Base-by-base conservation (phyloP, 768 basidiomycete species). In the Tremella yokohamensis region DNA sequence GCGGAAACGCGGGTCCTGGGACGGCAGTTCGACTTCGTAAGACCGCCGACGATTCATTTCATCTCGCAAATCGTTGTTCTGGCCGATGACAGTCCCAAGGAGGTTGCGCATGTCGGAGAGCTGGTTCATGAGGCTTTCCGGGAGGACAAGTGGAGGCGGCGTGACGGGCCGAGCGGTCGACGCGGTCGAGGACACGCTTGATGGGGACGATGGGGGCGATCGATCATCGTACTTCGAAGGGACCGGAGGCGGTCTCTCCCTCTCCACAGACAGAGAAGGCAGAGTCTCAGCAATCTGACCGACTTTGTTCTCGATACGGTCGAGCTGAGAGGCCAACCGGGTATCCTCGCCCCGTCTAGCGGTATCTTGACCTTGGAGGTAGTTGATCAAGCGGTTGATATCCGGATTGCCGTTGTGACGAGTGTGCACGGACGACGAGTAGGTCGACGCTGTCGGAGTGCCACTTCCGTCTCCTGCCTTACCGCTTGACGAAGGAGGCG, bases 221-320 rank as follows among this genome's bases (percentile, higher is more conserved):
- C 40, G 29, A 51, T 63, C 56, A 20, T 56, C 56, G 20, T 60
- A 54, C 39, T 70, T 68, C 9, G 64, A 52, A 16, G 69, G 68
- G 40, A 72, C 49, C 26, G 73, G 74, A 40, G 68, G 73, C 8
- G 69, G 67, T 25, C 52, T 16, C 18, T 66, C 73, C 51, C 58
- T 39, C 26, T 56, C 54, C 42, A 56, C 54, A 13, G 56, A n/a
- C n/a, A 45, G 15, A 16, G n/a, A 22, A 49, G 40, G 56, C 51
- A 39, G 54, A 82, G 25, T 83, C 11, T 68, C 60, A 2, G 75
- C 69, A 19, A 92, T 79, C 45, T 85, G 83, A 12, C 80, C 80
- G 2, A 94, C 78, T 62, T 88, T 85, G 38, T 85, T 80, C 57
- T 86, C 82, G 39, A 96, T 83, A 0, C 84, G 82, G 52, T 82